Conservation (phyloP, 2,329 filamentous ascomycete species). For the Herpotrichia juniperi region DNA sequence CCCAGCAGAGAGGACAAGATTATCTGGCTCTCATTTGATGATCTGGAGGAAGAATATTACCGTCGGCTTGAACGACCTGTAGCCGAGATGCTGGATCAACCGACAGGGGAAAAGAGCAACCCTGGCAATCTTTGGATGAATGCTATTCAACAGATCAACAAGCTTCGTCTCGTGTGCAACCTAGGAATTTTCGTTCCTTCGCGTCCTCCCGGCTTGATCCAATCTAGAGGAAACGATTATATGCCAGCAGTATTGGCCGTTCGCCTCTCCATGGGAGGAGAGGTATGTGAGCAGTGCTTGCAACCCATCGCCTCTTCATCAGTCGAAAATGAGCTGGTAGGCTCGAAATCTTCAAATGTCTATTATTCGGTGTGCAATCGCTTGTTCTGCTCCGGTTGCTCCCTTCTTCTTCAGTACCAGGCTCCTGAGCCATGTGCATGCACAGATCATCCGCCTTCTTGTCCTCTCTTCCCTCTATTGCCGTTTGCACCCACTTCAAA, state of each 20-base stretch:
- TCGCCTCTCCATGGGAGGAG: conserved; percentile 4
- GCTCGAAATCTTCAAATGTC: background rate
- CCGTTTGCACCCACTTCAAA: too few species aligned
- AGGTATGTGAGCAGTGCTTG: conserved; percentile 4
- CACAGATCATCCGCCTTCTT: background rate
- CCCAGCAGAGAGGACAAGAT: conserved; percentile 44
- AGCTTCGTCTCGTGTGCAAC: conserved; percentile 54
- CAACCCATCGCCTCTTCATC: conserved; percentile 1
- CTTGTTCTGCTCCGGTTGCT: conserved; percentile 6
- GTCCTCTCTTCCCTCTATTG: too few species aligned
- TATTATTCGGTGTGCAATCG: conserved; percentile 5
- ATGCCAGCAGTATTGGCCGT: too few species aligned
- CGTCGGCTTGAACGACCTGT: conserved; percentile 22
- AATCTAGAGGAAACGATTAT: too few species aligned
- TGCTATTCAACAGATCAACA: conserved; percentile 53
- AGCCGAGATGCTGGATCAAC: conserved; percentile 23
- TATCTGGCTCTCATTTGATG: conserved; percentile 44
- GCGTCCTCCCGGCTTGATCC: conserved; percentile 23
- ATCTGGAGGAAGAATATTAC: conserved; percentile 46
- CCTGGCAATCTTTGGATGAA: conserved; percentile 36
- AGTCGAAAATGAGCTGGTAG: background rate
- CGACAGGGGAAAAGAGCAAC: conserved; percentile 34
- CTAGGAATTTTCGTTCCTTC: conserved; percentile 49
- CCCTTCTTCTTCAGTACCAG: background rate
- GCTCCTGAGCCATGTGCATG: conserved; percentile 7